These are phyloP conservation scores for Phtheirospermum japonicum DNA, from an alignment of 257 asterid genomes.

Conservation along the genomic window DNA sequence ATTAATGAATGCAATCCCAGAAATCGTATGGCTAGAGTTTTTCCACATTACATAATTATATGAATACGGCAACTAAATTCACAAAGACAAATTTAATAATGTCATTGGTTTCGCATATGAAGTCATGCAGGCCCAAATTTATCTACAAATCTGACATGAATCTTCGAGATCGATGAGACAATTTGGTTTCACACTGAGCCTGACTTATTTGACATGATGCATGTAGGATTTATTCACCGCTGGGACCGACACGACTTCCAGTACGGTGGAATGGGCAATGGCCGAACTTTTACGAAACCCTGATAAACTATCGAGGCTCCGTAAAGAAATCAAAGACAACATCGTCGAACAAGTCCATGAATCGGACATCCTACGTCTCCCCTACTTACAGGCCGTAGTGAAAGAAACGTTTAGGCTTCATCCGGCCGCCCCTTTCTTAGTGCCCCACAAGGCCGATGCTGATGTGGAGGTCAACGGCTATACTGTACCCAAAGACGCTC, in stretches of 20 bases:
- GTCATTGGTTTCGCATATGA: too few relatives aligned
- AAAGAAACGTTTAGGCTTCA: constrained; percentile 7
- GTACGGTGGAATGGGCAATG: constrained; percentile 22
- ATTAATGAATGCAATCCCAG: too few relatives aligned
- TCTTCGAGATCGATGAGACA: too few relatives aligned
- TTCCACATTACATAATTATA: too few relatives aligned
- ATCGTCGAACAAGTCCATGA: not conserved
- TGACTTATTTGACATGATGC: not conserved
- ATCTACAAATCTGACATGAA: too few relatives aligned
- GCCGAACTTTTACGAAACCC: constrained; percentile 22
- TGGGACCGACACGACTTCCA: constrained; percentile 19
- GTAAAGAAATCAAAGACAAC: not conserved
- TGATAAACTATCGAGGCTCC: not conserved
- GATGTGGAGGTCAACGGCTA: constrained; percentile 5
- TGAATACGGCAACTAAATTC: too few relatives aligned
- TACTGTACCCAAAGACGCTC: not conserved
- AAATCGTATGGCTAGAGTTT: too few relatives aligned
- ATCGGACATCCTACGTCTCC: constrained; percentile 3
- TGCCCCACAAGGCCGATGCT: constrained; percentile 4
- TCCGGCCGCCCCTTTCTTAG: not conserved
- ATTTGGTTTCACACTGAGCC: not conserved
- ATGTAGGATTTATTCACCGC: constrained; percentile 17
- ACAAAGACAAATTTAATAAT: too few relatives aligned
- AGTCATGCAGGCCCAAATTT: too few relatives aligned
- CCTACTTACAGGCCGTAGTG: constrained; percentile 2